These are phyloP conservation scores for Xylaria sp. DNA, from an alignment of 2,329 filamentous ascomycete genomes.

Conservation along the genomic window DNA sequence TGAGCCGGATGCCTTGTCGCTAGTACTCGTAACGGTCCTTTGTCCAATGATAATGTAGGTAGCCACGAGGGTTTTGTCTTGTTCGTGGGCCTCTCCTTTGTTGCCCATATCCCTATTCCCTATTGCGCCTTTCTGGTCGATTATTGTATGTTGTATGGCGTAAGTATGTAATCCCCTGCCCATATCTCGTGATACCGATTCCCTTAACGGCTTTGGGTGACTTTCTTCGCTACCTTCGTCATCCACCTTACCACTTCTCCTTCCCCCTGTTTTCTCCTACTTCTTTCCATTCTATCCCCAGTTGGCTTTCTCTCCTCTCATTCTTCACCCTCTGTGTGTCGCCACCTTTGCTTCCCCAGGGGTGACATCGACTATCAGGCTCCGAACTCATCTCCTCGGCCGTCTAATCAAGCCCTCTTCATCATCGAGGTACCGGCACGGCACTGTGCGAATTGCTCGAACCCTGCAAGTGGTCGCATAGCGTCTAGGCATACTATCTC, in stretches of 20 bases:
- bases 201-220: constrained; percentile 37
- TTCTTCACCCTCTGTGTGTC: constrained; percentile 6
- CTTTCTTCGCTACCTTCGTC: constrained; percentile 40
- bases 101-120: constrained; percentile 14
- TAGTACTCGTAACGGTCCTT: constrained; percentile 12
- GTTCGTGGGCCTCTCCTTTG: constrained; percentile 18
- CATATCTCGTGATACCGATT: constrained; percentile 32
- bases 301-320: constrained; percentile 20
- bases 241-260: constrained; percentile 24
- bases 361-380: constrained; percentile 14
- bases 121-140: constrained; percentile 29
- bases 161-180: constrained; percentile 29
- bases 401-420: constrained; percentile 24
- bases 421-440: not conserved
- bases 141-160: constrained; percentile 30
- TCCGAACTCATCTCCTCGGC: constrained; percentile 5
- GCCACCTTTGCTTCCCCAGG: not conserved
- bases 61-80: constrained; percentile 6
- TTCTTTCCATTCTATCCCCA: constrained; percentile 19
- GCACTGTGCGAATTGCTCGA: constrained; percentile 22
- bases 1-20: constrained; percentile 28
- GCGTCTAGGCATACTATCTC: not conserved
- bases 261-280: constrained; percentile 13
- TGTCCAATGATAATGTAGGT: constrained; percentile 12
- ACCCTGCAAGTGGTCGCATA: constrained; percentile 12